Evolutionary conservation across 2,329 filamentous ascomycete species (phyloP), one percentile per base, ranked within the genome.

Genomic region (Massarina eburnea): DNA sequence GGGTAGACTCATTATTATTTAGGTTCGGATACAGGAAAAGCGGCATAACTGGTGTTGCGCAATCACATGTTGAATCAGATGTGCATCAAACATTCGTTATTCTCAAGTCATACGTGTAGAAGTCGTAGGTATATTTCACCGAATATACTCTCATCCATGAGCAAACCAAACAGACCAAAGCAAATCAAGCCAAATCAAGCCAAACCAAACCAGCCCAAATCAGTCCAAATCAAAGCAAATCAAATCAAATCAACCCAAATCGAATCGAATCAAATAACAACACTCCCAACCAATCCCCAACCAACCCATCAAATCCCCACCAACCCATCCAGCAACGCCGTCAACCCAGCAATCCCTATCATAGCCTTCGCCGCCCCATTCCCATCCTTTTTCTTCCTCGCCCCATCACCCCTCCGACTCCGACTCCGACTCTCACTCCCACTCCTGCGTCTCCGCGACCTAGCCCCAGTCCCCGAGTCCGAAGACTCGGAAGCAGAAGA

Each of bases 341-440:
- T 68, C 53, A 70, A 50, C n/a, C 67, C 67, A 6, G 66, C 67
- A 39, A 70, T 64, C 9, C 64, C 66, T 46, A 68, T 59, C 49
- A 71, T 41, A 14, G 66, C 65, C 14, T 65, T 64, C 20, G 66
- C 57, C 9, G 66, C 59, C 24, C 58, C 61, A 45, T 61, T 59
- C 15, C 53, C 55, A 21, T 58, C 37, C 29, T 56, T 54, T 39
- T 54, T 62, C 53, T 51, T 37, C 39, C 35, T 39, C 29, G 10
- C 40, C 39, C 21, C 46, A 30, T 27, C 41, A 24, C 40, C 51
- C 47, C 21, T 52, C 43, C 35, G 45, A 43, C 51, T 56, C 52
- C 8, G 43, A 54, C 40, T 50, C 34, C 37, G 33, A n/a, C 53
- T 49, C n/a, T 46, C 51, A 30, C 27, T 30, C 27, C 27, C 12